phyloP scores from a whole-genome alignment of 495 filamentous ascomycete genomes.

The Staphylotrichum tortipilum region DNA sequence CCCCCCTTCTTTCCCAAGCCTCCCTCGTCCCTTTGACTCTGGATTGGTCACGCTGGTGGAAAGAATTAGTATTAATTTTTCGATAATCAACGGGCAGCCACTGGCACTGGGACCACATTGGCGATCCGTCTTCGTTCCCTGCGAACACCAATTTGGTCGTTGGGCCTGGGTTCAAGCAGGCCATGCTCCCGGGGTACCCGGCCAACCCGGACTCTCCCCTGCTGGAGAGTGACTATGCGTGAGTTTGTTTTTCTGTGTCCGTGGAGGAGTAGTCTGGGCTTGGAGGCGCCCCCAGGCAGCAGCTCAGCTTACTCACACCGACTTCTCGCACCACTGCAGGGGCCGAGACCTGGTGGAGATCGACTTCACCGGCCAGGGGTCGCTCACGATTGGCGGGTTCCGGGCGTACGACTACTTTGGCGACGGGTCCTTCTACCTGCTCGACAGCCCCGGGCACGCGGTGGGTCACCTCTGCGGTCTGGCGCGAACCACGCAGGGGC shows the following conservation, averaged over 20 bases:
- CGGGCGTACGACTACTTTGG: conserved; percentile 49
- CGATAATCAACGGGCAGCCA: no score
- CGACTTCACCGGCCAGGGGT: background rate
- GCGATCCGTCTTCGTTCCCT: conserved; percentile 43
- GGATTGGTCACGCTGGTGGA: no score
- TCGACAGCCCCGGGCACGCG: conserved; percentile 44
- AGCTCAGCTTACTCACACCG: no score
- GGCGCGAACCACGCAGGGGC: conserved; percentile 32
- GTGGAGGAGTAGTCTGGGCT: no score
- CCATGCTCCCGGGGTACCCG: conserved; percentile 39
- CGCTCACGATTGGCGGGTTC: conserved; percentile 35
- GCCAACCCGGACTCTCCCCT: conserved; percentile 29
- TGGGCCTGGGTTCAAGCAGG: conserved; percentile 45
- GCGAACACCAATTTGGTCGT: conserved; percentile 42
- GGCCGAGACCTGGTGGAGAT: background rate
- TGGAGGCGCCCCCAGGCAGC: no score
- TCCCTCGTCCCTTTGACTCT: no score
- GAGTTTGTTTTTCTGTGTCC: no score
- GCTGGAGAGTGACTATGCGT: conserved; percentile 32
- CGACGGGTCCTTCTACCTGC: conserved; percentile 47
- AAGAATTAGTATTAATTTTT: no score
- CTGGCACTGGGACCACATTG: conserved; percentile 45
- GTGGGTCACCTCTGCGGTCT: conserved; percentile 45
- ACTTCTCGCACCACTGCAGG: background rate
- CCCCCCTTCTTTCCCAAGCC: no score